phyloP scores from a whole-genome alignment of 129 eudicot genomes.

The Centrapalus pauciflorus region DNA sequence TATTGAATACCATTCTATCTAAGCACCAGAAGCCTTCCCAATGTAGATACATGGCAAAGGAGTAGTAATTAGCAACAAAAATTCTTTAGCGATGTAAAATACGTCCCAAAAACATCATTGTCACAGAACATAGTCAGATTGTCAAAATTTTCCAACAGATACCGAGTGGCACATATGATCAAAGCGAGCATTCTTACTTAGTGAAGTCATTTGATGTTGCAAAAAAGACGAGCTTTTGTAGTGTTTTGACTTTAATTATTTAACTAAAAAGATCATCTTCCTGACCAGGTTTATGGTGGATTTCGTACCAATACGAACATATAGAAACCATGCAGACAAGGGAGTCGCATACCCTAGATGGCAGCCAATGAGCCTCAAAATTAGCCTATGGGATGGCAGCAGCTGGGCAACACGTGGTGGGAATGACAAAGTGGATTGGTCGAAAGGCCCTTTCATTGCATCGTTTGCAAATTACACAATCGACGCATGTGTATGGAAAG shows the following conservation, averaged over 20 bases:
- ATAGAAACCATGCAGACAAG: conserved; percentile 75
- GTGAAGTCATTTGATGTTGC: background rate
- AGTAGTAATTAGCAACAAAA: too few relatives aligned
- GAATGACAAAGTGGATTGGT: conserved; percentile 68
- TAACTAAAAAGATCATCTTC: background rate
- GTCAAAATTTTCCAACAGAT: background rate
- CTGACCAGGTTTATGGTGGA: conserved; percentile 75
- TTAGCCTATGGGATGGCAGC: conserved; percentile 74
- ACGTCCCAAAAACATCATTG: too few relatives aligned
- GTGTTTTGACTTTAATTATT: background rate
- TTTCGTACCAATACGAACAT: conserved; percentile 74
- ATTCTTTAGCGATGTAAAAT: too few relatives aligned
- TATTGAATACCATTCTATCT: too few relatives aligned
- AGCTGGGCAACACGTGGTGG: conserved; percentile 88
- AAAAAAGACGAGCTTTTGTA: background rate
- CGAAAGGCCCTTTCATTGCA: conserved; percentile 60
- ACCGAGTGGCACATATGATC: background rate
- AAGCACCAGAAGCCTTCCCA: too few relatives aligned
- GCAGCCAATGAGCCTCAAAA: conserved; percentile 74
- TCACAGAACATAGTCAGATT: too few relatives aligned
- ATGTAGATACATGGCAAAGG: too few relatives aligned
- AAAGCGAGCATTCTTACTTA: background rate
- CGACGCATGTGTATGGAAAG: conserved; percentile 80
- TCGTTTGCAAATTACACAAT: conserved; percentile 59
- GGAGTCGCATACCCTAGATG: conserved; percentile 65